These are phyloP conservation scores for Chalciporus sp. DNA, from an alignment of 1,284 basidiomycete genomes.

Conservation along the genomic window DNA sequence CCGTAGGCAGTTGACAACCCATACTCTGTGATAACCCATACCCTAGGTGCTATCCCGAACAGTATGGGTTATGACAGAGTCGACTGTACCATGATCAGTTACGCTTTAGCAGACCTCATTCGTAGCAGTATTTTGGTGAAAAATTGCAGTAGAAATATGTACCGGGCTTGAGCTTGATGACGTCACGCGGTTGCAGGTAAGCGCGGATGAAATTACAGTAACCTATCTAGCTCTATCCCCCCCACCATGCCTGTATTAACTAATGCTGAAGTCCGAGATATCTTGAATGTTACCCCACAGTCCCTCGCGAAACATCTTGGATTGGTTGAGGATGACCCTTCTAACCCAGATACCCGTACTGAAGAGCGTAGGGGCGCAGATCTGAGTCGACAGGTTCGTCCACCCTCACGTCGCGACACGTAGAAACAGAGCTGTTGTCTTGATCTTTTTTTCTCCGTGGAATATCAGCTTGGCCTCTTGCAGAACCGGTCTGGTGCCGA, in stretches of 20 bases:
- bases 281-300: slow-evolving; percentile 13
- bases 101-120: no score
- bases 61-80: no score
- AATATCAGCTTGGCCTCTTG: slow-evolving; percentile 27
- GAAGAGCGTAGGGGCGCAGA: slow-evolving; percentile 8
- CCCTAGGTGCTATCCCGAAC: no score
- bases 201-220: no score
- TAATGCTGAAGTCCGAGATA: background rate
- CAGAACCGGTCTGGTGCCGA: slow-evolving; percentile 14
- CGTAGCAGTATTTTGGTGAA: no score
- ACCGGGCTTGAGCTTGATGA: no score
- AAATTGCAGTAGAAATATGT: no score
- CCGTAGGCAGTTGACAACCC: no score
- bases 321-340: slow-evolving; percentile 14
- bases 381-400: slow-evolving; percentile 19
- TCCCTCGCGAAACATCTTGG: slow-evolving; percentile 28
- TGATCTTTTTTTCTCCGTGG: background rate
- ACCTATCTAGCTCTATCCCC: background rate
- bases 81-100: no score
- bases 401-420: no score
- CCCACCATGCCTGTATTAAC: background rate
- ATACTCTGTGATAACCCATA: no score
- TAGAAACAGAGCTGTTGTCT: background rate
- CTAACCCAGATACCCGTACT: slow-evolving; percentile 8
- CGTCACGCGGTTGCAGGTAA: no score